Base-by-base conservation (phyloP, 1,284 basidiomycete genomes). In the Mycena citricolor region DNA sequence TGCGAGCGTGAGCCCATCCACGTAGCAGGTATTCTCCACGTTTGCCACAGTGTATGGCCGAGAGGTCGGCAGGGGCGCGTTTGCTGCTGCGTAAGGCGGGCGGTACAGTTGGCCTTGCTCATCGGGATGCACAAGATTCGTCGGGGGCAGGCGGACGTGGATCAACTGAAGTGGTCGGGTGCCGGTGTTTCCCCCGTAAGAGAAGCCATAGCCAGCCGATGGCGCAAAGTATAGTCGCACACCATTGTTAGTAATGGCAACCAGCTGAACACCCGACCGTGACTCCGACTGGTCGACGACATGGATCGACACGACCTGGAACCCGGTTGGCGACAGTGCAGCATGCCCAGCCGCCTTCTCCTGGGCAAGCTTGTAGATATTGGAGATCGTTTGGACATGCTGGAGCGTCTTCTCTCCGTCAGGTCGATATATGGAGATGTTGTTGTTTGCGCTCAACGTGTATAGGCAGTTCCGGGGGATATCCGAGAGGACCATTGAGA, bases 211-310 rank as follows among this genome's bases (percentile, higher is more conserved):
- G 17, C 68, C 61, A 13, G 70, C 60, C 4, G 74, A 68, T 4
- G 83, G 74, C 7, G 81, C 78, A 59, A 94, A 91, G 66, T 88
- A 94, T 5, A 94, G 69, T 38, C 90, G 79, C 4, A 87, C 78
- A 10, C 86, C 90, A 45, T 84, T 91, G 14, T 73, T 71, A 14
- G 91, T 90, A 38, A 94, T 69, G 1, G 87, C 92, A 39, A 95
- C 71, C 10, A 97, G 73, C 47, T 90, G 86, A 11, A 83, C 68
- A 20, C 81, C 79, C 21, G 72, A 68, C 19, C 77, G 81, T 23
- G 86, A 82, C 60, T 86, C 84, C 8, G 69, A 64, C 11, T 73
- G 71, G 32, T 78, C 71, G 31, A 90, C 66, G 21, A 82, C 74
- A 57, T 89, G 85, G 32, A 90, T 61, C 11, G 76, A 69, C 26